Base-by-base conservation (phyloP, 169 alveolate genomes). In the Theileria parva region DNA sequence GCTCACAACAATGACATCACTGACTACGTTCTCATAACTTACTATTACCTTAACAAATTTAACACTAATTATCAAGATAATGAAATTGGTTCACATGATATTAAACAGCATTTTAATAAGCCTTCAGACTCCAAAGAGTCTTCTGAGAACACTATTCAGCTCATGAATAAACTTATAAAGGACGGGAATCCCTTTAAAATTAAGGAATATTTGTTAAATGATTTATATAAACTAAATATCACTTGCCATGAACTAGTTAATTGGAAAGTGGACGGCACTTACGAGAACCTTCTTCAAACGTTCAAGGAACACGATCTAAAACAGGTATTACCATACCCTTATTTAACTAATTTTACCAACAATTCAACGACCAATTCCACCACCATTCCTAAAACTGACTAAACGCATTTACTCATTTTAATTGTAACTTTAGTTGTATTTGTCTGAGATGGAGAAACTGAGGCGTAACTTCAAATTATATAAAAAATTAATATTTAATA, bases 1-100 rank as follows among this genome's bases (percentile, higher is more conserved):
- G 80, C 85, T 17, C 66, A 32, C 57, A 21, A 61, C 32, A 77
- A 73, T 39, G 64, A 27, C 17, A 74, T 34, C 9, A 55, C 85
- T 6, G 88, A 81, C 66, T 81, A 76, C 86, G 37, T 84, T 6
- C 72, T 80, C 44, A 80, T 81, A 23, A 59, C 77, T 12, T 60
- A 81, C 17, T 74, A 51, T 53, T 75, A 59, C 48, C 69, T 72
- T 48, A 61, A 60, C 63, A 25, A 59, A 44, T 70, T 60, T 51
- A 50, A 32, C 8, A 44, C 8, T 4, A 44, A 44, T 44, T 4
- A 44, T 44, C 2, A n/a, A 44, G 28, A n/a, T 44, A 48, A 34
- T 32, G 39, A 55, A 59, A 3, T 70, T 65, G 17, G 78, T 61
- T n/a, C 63, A 28, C 4, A 77, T 70, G 0, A 25, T 44, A 12